Evolutionary conservation across 2,329 filamentous ascomycete species (phyloP), one percentile per base, ranked within the genome.

Genomic region (Epicoccum sorghinum): DNA sequence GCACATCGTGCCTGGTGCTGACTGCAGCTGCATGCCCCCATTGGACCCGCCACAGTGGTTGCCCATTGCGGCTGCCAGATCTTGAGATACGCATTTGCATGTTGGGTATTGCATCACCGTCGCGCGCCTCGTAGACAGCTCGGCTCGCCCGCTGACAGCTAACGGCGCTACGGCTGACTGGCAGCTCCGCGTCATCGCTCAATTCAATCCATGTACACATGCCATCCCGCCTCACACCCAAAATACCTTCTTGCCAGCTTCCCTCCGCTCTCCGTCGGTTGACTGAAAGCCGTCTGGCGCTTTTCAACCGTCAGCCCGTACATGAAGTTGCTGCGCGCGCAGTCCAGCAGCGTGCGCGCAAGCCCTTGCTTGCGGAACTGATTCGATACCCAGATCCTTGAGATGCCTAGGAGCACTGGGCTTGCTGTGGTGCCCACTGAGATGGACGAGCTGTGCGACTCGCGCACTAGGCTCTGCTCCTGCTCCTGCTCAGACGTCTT

Each of bases 331-430:
- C 74, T 77, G 49, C 81, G 76, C 23, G 83, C 82, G 50, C 78
- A 80, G 55, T 88, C 82, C 14, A 88, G 69, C 40, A 89, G 71
- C 49, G 79, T 77, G 47, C 79, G 79, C 4, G 85, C 86, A 47
- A 87, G 80, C 7, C 84, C 83, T 59, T 81, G 79, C 37, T 82
- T 75, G 29, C 86, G 79, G 54, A 83, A 81, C 2, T 79, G 77
- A 5, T 77, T 79, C 7, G 82, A 84, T 0, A 84, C 86, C 86
- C 86, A 89, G 60, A 89, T 85, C 27, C 86, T 80, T 23, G 86
- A 86, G 24, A 89, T 81, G 14, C 85, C 84, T 48, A 88, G 77
- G n/a, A 82, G 75, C 3, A 82, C 84, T 3, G 78, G 72, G 24
- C 78, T 57, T 4, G 75, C 61, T 40, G 76, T 72, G 24, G 75